Evolutionary conservation across 140 eudicot genomes (phyloP).

Genomic region (Senecio squalidus): DNA sequence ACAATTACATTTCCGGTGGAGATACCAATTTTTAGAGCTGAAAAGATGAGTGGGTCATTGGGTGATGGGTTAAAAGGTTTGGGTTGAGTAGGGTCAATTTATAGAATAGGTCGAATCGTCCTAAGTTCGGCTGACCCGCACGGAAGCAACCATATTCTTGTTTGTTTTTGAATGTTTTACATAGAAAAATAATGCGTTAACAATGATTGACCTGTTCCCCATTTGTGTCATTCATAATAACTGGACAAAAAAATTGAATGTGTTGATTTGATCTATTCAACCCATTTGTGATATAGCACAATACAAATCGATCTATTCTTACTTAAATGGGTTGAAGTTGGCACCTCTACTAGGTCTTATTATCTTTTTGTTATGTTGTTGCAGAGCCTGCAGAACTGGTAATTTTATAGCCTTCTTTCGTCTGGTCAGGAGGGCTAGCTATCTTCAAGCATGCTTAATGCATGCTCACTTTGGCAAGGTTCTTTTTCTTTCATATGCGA

Average conservation of each 20-base stretch:
- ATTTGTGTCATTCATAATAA: too few species aligned
- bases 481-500: constrained; percentile 4
- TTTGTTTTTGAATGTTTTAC: background rate
- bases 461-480: constrained; percentile 99
- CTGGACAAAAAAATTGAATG: too few species aligned
- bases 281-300: background rate
- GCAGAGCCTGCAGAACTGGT: constrained; percentile 93
- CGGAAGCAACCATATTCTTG: background rate
- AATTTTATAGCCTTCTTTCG: constrained; percentile 91
- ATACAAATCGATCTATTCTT: background rate
- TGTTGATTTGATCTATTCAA: background rate
- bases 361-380: constrained; percentile 16
- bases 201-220: too few species aligned
- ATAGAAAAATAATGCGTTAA: background rate
- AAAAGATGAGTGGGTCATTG: background rate
- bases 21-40: background rate
- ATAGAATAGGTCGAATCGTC: background rate
- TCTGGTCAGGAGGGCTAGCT: constrained; percentile 71
- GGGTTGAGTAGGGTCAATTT: background rate
- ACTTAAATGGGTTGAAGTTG: background rate
- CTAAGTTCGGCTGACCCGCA: background rate
- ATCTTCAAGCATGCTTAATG: constrained; percentile 96
- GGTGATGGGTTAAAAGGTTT: background rate
- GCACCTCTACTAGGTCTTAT: background rate
- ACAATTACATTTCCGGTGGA: background rate